Conservation (phyloP, 2,329 filamentous ascomycete species). For the Pyrenochaeta sp. region DNA sequence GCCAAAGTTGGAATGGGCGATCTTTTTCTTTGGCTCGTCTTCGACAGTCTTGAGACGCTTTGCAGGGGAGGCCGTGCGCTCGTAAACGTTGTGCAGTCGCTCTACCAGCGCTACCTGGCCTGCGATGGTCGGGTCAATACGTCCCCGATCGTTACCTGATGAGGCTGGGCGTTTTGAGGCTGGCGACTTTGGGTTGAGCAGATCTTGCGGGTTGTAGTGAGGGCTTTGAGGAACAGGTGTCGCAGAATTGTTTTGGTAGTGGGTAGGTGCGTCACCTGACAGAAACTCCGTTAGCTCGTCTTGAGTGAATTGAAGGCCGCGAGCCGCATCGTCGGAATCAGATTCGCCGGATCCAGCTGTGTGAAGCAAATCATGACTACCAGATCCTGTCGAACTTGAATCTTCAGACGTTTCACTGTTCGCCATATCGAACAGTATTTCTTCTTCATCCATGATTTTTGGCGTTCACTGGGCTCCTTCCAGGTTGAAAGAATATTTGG, state of each 20-base stretch:
- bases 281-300: conserved; percentile 26
- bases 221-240: conserved; percentile 10
- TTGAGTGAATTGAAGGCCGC: too few species aligned
- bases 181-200: conserved; percentile 45
- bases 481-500: background rate
- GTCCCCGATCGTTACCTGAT: conserved; percentile 30
- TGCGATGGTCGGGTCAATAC: conserved; percentile 22
- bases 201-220: conserved; percentile 36
- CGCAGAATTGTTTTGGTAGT: conserved; percentile 20
- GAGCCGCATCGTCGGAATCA: too few species aligned
- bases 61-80: conserved; percentile 65
- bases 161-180: conserved; percentile 41
- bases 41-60: conserved; percentile 42
- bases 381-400: too few species aligned
- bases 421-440: too few species aligned
- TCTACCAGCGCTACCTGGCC: conserved; percentile 73
- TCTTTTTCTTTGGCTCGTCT: conserved; percentile 24
- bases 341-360: too few species aligned
- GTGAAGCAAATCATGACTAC: too few species aligned
- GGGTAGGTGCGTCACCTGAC: conserved; percentile 26
- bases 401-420: too few species aligned
- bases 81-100: conserved; percentile 75
- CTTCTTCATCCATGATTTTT: too few species aligned
- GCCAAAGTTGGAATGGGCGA: conserved; percentile 20
- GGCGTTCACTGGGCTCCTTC: too few species aligned